Evolutionary conservation across 352 stramenopile species (phyloP).

Genomic region (Blastocystis sp.): DNA sequence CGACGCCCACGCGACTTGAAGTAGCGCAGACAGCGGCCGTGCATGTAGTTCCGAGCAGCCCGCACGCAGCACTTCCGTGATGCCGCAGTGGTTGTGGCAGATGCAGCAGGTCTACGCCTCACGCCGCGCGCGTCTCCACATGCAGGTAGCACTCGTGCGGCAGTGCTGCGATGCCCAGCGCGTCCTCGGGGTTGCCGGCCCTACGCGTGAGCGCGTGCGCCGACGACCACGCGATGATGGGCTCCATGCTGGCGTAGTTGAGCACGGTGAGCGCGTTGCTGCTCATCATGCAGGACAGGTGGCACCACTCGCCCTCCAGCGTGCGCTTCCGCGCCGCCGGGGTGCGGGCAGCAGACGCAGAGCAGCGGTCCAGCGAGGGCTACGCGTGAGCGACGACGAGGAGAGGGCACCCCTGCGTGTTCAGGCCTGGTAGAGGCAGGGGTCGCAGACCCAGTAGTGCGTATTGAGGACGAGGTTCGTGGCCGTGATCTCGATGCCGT

Average conservation of each 20-base stretch:
- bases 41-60: slow-evolving; percentile 51
- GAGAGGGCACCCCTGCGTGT: background rate
- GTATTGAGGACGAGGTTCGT: slow-evolving; percentile 26
- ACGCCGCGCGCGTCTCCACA: background rate
- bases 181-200: background rate
- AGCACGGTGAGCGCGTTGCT: slow-evolving; percentile 34
- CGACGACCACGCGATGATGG: slow-evolving; percentile 5
- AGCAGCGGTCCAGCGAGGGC: slow-evolving; percentile 9
- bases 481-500: slow-evolving; percentile 32
- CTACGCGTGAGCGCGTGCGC: background rate
- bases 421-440: slow-evolving; percentile 61
- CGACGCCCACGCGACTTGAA: background rate
- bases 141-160: slow-evolving; percentile 7
- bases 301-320: slow-evolving; percentile 56
- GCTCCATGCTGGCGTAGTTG: slow-evolving; percentile 35
- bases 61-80: slow-evolving; percentile 48
- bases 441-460: slow-evolving; percentile 57
- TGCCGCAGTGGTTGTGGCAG: background rate
- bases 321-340: slow-evolving; percentile 46
- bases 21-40: slow-evolving; percentile 46
- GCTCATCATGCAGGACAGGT: slow-evolving; percentile 41
- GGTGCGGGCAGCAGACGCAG: slow-evolving; percentile 37
- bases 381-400: background rate
- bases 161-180: slow-evolving; percentile 7
- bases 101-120: background rate